Conservation (phyloP, 768 basidiomycete species). For the Suillus alpinus region DNA sequence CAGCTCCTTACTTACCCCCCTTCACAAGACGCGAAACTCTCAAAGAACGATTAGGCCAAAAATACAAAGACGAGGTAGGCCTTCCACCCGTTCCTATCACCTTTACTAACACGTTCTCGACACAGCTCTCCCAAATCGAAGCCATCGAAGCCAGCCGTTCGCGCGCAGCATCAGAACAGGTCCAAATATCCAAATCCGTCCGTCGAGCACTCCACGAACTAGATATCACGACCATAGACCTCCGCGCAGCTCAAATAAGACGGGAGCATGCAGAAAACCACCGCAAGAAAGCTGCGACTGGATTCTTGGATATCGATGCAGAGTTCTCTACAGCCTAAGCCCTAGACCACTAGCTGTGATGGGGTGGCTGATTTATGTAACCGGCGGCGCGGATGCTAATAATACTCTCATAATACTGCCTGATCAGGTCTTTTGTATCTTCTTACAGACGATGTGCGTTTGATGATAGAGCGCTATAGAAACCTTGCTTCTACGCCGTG, state of each 20-base stretch:
- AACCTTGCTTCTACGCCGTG: conserved; percentile 50
- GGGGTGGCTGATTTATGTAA: background rate
- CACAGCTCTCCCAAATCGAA: conserved; percentile 21
- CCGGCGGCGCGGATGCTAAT: background rate
- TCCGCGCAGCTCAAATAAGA: conserved; percentile 55
- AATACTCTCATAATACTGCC: conserved; percentile 9
- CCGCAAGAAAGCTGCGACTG: conserved; percentile 58
- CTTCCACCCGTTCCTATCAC: background rate
- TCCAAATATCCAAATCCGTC: conserved; percentile 36
- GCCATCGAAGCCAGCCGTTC: conserved; percentile 39
- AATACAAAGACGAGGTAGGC: conserved; percentile 24
- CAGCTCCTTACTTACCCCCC: conserved; percentile 28
- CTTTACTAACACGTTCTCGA: background rate
- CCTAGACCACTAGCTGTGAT: background rate
- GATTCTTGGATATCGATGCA: conserved; percentile 59
- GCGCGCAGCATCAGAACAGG: conserved; percentile 38
- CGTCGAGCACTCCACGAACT: conserved; percentile 60
- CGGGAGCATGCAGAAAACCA: conserved; percentile 57
- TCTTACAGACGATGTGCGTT: conserved; percentile 48
- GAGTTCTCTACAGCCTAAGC: conserved; percentile 7
- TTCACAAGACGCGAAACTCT: conserved; percentile 23
- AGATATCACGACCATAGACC: conserved; percentile 56
- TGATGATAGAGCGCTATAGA: conserved; percentile 66
- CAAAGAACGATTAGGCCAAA: background rate
- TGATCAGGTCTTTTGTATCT: conserved; percentile 44